Percentiles rank a stretch among this genome's conserved stretches.
phyloP scores from a whole-genome alignment of 805 yeast genomes.

The Lipomyces yamanashiensis region DNA sequence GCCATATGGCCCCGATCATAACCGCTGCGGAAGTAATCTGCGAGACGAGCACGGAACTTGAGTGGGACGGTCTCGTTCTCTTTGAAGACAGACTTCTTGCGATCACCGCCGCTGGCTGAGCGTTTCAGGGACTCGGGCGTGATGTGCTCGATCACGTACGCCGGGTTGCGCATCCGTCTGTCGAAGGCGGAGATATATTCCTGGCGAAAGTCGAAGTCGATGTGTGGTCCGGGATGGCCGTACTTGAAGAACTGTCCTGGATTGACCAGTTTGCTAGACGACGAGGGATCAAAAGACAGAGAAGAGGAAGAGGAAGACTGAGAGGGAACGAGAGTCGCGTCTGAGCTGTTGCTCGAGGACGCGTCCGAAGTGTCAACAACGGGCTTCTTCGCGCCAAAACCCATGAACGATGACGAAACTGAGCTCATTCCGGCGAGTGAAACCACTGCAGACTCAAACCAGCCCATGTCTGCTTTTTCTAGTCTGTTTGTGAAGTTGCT shows the following conservation, averaged over 20 bases:
- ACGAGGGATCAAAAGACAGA: conserved; percentile 36
- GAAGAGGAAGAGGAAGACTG: conserved; percentile 2
- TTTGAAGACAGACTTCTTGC: conserved; percentile 78
- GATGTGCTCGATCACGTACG: conserved; percentile 52
- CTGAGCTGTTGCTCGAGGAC: neutral
- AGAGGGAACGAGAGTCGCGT: neutral
- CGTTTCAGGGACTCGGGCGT: conserved; percentile 81
- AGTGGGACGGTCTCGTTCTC: conserved; percentile 86
- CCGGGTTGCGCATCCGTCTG: conserved; percentile 82
- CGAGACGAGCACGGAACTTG: conserved; percentile 72
- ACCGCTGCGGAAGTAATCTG: conserved; percentile 92
- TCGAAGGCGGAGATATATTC: conserved; percentile 89
- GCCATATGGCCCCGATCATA: conserved; percentile 90
- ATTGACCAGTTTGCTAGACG: conserved; percentile 47
- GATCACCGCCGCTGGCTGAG: conserved; percentile 63
- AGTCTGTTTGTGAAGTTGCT: neutral
- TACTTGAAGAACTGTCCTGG: conserved; percentile 86
- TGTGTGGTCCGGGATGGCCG: conserved; percentile 95
- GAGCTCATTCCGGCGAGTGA: conserved; percentile 7
- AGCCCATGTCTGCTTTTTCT: conserved; percentile 11
- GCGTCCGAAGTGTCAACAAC: neutral
- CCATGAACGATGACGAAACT: conserved; percentile 19
- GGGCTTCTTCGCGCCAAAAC: conserved; percentile 28
- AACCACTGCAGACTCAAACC: conserved; percentile 18
- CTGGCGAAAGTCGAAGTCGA: conserved; percentile 71